Conservation (phyloP, 148 eudicot species). For the Amaranthus palmeri region DNA sequence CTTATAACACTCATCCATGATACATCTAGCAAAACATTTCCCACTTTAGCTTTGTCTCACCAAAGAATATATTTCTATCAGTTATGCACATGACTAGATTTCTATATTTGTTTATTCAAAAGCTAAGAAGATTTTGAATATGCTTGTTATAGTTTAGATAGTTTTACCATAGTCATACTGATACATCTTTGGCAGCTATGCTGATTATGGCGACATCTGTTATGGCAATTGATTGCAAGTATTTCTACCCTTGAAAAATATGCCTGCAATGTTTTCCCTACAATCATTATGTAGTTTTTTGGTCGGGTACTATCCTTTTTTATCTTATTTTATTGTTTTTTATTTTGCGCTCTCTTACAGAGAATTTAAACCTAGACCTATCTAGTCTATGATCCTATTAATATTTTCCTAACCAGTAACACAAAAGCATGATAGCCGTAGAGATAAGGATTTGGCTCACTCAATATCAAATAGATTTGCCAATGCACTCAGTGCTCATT, state of each 20-base stretch:
- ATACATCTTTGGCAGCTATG: conserved; percentile 10
- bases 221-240: conserved; percentile 29
- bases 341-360: too few species aligned
- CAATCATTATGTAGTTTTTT: conserved; percentile 2
- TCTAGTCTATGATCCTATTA: too few species aligned
- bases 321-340: too few species aligned
- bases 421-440: too few species aligned
- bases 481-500: too few species aligned
- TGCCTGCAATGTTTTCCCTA: conserved; percentile 9
- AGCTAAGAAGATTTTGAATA: conserved; percentile 8
- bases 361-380: too few species aligned
- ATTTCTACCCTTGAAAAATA: conserved; percentile 9
- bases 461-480: too few species aligned
- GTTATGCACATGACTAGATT: conserved; percentile 1
- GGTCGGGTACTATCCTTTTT: background rate
- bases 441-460: too few species aligned
- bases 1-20: conserved; percentile 13
- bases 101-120: conserved; percentile 4
- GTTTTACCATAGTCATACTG: conserved; percentile 14
- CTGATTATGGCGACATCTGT: conserved; percentile 20
- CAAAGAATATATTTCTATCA: background rate
- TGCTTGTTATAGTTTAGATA: conserved; percentile 4
- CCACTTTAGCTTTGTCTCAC: conserved; percentile 12
- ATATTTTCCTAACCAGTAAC: too few species aligned
- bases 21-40: background rate